These are phyloP conservation scores for Metschnikowia borealis DNA, from an alignment of 805 yeast species.

Conservation along the genomic window DNA sequence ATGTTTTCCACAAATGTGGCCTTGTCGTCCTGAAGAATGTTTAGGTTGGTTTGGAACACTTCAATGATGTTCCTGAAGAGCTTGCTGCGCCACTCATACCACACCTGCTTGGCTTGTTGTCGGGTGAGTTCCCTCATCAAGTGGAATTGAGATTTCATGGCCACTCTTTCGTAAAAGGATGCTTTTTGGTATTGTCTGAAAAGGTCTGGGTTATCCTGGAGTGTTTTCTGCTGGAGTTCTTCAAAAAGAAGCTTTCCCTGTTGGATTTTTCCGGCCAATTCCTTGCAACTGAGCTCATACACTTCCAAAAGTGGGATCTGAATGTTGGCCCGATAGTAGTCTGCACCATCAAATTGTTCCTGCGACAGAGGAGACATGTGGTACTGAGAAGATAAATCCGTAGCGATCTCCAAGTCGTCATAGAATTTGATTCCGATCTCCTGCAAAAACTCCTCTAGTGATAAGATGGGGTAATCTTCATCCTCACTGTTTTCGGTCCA, in stretches of 20 bases:
- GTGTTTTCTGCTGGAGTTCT: conserved; percentile 44
- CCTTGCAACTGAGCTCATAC: conserved; percentile 52
- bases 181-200: conserved; percentile 47
- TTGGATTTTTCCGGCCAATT: conserved; percentile 46
- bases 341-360: conserved; percentile 17
- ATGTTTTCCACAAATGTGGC: conserved; percentile 13
- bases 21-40: conserved; percentile 21
- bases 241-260: conserved; percentile 47
- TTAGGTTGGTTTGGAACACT: conserved; percentile 23
- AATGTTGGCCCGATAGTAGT: conserved; percentile 37
- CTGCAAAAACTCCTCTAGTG: conserved; percentile 35
- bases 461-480: conserved; percentile 29
- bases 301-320: conserved; percentile 44
- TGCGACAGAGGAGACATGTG: conserved; percentile 17
- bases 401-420: conserved; percentile 42
- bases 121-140: conserved; percentile 49
- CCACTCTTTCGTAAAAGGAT: conserved; percentile 31
- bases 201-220: conserved; percentile 45
- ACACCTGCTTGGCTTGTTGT: conserved; percentile 49
- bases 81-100: conserved; percentile 63
- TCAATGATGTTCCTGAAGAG: conserved; percentile 43
- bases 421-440: conserved; percentile 42
- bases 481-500: conserved; percentile 15
- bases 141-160: conserved; percentile 47
- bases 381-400: conserved; percentile 21